Evolutionary conservation across 1,284 basidiomycete species (phyloP).

Genomic region (Cerrena zonata): DNA sequence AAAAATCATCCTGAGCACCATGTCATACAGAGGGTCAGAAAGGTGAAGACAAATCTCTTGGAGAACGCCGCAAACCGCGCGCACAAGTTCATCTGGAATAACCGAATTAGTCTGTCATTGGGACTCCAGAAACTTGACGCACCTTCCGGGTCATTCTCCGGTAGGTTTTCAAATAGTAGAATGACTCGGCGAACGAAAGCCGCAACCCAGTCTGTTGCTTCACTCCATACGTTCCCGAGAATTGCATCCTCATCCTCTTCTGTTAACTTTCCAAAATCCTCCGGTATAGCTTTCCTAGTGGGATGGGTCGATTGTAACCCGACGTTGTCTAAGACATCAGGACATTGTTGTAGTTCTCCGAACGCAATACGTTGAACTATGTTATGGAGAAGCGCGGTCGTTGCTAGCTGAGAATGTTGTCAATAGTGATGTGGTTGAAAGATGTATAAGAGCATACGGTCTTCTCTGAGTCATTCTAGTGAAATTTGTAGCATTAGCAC

Average conservation of each 20-base stretch:
- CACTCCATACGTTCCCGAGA: conserved; percentile 56
- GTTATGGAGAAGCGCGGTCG: conserved; percentile 72
- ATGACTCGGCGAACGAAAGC: conserved; percentile 80
- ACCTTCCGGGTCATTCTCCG: conserved; percentile 70
- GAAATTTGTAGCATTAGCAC: background rate
- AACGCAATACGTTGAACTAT: conserved; percentile 80
- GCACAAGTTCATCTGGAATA: conserved; percentile 55
- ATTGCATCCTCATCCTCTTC: conserved; percentile 57
- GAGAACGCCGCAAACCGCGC: conserved; percentile 63
- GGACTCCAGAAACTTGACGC: conserved; percentile 53
- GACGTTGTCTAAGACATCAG: conserved; percentile 13
- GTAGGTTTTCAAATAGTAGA: conserved; percentile 79
- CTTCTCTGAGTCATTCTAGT: conserved; percentile 73
- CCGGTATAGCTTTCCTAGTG: conserved; percentile 15
- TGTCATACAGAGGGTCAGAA: conserved; percentile 76
- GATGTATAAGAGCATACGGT: conserved; percentile 65
- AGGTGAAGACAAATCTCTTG: conserved; percentile 78
- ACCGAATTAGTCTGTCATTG: background rate
- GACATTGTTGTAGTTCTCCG: conserved; percentile 56
- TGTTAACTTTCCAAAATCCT: conserved; percentile 37
- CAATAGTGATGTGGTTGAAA: background rate
- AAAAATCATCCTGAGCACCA: conserved; percentile 77
- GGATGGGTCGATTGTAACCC: conserved; percentile 10
- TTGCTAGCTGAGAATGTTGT: conserved; percentile 47
- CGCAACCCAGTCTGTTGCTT: conserved; percentile 76